Conservation (phyloP, 768 basidiomycete species). For the Thelephora aurantiotincta region DNA sequence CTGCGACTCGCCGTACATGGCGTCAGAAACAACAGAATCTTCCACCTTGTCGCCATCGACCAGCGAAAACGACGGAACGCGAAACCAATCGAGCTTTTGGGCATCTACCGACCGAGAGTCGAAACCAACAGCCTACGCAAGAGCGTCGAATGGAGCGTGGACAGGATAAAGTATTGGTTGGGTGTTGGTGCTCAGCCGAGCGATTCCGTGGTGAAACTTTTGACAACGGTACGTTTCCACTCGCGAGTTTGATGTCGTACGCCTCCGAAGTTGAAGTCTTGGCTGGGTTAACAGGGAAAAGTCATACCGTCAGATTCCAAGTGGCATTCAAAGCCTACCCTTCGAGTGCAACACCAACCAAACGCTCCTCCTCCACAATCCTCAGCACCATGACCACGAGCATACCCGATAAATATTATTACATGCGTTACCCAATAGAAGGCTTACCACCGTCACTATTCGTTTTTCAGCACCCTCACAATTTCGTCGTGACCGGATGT, state of each 20-base stretch:
- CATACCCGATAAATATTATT: not conserved
- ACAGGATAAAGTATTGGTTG: constrained; percentile 85
- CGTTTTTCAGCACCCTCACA: constrained; percentile 20
- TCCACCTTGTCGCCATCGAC: constrained; percentile 78
- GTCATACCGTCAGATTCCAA: constrained; percentile 43
- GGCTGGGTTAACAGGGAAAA: constrained; percentile 32
- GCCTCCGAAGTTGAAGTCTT: constrained; percentile 5
- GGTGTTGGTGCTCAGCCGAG: constrained; percentile 73
- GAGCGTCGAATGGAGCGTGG: constrained; percentile 79
- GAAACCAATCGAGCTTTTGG: constrained; percentile 77
- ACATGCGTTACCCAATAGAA: too few species aligned
- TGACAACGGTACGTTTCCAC: constrained; percentile 54
- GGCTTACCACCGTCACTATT: not conserved
- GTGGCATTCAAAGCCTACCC: constrained; percentile 29
- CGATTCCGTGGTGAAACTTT: constrained; percentile 57
- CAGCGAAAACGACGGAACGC: constrained; percentile 61
- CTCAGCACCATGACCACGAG: not conserved
- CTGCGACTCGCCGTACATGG: constrained; percentile 80
- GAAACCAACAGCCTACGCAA: constrained; percentile 40
- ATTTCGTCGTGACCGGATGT: constrained; percentile 45
- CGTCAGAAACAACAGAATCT: constrained; percentile 54
- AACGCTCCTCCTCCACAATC: not conserved
- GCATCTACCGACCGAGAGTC: constrained; percentile 66
- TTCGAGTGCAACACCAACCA: constrained; percentile 5
- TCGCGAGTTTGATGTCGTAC: not conserved